Conservation (phyloP, 2,329 filamentous ascomycete species). For the Trichoderma sp. region DNA sequence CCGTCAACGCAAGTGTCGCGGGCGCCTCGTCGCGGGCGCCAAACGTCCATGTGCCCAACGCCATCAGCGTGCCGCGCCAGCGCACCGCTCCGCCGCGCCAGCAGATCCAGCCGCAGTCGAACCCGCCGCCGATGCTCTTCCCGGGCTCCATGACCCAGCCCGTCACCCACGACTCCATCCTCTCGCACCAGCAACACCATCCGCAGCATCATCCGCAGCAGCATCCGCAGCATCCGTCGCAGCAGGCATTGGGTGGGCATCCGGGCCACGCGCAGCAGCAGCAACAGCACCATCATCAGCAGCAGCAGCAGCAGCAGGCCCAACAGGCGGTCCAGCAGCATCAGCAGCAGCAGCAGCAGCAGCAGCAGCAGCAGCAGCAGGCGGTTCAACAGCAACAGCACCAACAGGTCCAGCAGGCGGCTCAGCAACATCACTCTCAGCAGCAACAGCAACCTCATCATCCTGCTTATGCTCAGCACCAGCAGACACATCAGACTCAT, state of each 20-base stretch:
- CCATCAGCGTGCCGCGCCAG: constrained; percentile 48
- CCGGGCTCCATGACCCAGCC: constrained; percentile 44
- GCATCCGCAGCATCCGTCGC: constrained; percentile 36
- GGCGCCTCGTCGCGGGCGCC: constrained; percentile 50
- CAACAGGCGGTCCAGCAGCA: constrained; percentile 34
- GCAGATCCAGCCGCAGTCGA: constrained; percentile 47
- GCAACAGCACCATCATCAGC: constrained; percentile 35
- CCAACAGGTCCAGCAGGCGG: constrained; percentile 31
- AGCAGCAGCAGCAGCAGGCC: constrained; percentile 28
- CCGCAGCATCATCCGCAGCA: constrained; percentile 40
- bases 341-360: constrained; percentile 27
- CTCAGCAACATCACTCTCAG: constrained; percentile 35
- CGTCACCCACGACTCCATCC: constrained; percentile 46
- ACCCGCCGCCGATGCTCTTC: constrained; percentile 42
- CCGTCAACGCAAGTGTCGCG: constrained; percentile 51
- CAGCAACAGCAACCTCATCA: constrained; percentile 31
- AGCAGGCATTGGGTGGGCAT: constrained; percentile 34
- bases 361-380: background rate
- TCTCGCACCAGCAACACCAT: constrained; percentile 46
- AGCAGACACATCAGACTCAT: constrained; percentile 31
- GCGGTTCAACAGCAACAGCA: constrained; percentile 28
- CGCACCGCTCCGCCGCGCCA: constrained; percentile 49
- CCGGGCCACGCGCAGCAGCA: constrained; percentile 39
- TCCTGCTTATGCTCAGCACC: constrained; percentile 27
- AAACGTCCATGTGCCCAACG: constrained; percentile 50